phyloP scores from a whole-genome alignment of 2,329 filamentous ascomycete genomes.

The Nigrograna mackinnonii region DNA sequence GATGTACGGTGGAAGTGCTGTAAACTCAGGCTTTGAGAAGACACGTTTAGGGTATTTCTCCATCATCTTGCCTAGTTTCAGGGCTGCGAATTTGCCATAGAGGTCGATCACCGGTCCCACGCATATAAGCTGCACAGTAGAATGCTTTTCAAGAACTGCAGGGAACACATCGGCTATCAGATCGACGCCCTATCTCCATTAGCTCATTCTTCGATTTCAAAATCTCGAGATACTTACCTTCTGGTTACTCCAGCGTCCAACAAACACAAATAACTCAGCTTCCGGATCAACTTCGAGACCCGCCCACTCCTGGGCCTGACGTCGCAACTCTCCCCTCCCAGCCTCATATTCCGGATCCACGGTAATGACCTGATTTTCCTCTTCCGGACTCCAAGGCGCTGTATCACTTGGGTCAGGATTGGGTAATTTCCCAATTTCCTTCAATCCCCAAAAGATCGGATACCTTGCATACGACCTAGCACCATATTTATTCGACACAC shows the following conservation, averaged over 20 bases:
- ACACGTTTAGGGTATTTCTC: neutral
- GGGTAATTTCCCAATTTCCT: neutral
- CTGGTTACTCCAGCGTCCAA: neutral
- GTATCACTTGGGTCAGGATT: neutral
- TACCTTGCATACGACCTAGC: neutral
- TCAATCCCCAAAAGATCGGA: neutral
- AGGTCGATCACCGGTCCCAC: neutral
- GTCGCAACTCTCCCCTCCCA: neutral
- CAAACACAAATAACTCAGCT: neutral
- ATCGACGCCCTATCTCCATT: neutral
- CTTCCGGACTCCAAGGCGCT: neutral
- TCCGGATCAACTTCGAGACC: neutral
- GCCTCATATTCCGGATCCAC: neutral
- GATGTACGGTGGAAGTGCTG: neutral
- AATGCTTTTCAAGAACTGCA: neutral
- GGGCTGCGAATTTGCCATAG: neutral
- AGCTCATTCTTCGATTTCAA: neutral
- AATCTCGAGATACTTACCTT: neutral
- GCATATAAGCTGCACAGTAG: neutral
- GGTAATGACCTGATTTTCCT: neutral
- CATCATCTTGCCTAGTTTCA: neutral
- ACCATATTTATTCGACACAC: neutral
- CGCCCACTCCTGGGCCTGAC: neutral
- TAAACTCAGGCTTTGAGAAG: neutral
- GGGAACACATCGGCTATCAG: neutral